A percentile compares a stretch with the other conserved stretches of the same genome.
Conservation (phyloP, 192 early-diverging fungal genomes). For the Neocallimastix lanati region DNA sequence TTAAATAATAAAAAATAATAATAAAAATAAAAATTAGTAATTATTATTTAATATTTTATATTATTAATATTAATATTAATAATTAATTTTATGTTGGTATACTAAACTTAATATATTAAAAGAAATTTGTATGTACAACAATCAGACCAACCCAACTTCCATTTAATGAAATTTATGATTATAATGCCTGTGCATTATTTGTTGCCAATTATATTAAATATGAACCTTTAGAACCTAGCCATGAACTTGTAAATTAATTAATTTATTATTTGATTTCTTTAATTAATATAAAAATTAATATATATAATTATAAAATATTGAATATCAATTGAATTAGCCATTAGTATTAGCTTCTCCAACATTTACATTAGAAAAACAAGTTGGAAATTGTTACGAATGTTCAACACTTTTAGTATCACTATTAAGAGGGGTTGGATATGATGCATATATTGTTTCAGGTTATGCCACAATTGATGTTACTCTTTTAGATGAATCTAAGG, state of each 20-base stretch:
- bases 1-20: background rate
- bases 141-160: constrained; percentile 31
- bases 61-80: no score
- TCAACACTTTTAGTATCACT: constrained; percentile 27
- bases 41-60: no score
- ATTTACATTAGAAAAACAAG: constrained; percentile 26
- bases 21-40: background rate
- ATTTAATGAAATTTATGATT: constrained; percentile 33
- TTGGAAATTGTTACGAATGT: constrained; percentile 33
- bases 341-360: constrained; percentile 18
- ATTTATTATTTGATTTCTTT: no score
- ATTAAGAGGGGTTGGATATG: constrained; percentile 32
- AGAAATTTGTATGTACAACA: constrained; percentile 39
- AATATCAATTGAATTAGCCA: no score
- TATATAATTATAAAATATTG: no score
- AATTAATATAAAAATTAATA: no score
- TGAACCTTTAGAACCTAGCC: constrained; percentile 24
- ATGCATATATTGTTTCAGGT: constrained; percentile 37
- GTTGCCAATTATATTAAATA: constrained; percentile 32
- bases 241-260: constrained; percentile 23
- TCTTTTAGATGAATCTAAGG: constrained; percentile 23
- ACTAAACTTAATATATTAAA: no score
- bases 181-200: constrained; percentile 26
- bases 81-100: no score
- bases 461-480: constrained; percentile 29